Conservation (phyloP, 306 rosid species). For the Styphnolobium japonicum region DNA sequence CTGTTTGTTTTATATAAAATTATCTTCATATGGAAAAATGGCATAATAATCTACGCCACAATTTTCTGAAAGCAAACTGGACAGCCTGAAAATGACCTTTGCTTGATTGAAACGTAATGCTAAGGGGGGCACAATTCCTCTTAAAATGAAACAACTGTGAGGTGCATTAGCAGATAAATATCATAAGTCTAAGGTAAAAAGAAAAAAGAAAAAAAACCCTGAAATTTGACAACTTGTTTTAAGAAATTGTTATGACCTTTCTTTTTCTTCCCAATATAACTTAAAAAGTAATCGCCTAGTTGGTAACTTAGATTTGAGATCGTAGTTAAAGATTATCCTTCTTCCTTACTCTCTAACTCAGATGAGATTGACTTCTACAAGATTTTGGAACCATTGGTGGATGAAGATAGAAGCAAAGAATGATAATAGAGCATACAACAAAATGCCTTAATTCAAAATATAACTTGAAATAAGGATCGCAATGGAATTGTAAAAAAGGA, state of each 20-base stretch:
- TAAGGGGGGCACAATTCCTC: not conserved
- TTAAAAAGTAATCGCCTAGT: not conserved
- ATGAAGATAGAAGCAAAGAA: not conserved
- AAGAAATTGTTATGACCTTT: too few relatives aligned
- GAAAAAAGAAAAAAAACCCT: not conserved
- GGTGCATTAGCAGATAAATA: too few relatives aligned
- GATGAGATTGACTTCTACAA: not conserved
- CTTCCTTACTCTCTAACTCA: not conserved
- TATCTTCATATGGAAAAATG: conserved; percentile 7
- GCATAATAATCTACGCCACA: conserved; percentile 37
- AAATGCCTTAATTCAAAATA: not conserved
- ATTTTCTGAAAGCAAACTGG: conserved; percentile 24
- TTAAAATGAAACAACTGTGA: too few relatives aligned
- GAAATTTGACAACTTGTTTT: not conserved
- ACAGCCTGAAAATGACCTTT: conserved; percentile 1
- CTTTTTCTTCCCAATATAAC: not conserved
- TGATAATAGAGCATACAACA: not conserved
- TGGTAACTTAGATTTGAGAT: not conserved
- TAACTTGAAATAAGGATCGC: not conserved
- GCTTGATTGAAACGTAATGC: conserved; percentile 16
- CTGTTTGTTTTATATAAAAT: conserved; percentile 11
- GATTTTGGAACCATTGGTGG: not conserved
- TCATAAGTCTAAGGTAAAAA: not conserved
- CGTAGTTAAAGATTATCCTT: not conserved
- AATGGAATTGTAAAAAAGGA: conserved; percentile 12